Percentiles rank a stretch among this genome's conserved stretches.
phyloP scores from a whole-genome alignment of 2,329 filamentous ascomycete genomes.

The Triangularia verruculosa region DNA sequence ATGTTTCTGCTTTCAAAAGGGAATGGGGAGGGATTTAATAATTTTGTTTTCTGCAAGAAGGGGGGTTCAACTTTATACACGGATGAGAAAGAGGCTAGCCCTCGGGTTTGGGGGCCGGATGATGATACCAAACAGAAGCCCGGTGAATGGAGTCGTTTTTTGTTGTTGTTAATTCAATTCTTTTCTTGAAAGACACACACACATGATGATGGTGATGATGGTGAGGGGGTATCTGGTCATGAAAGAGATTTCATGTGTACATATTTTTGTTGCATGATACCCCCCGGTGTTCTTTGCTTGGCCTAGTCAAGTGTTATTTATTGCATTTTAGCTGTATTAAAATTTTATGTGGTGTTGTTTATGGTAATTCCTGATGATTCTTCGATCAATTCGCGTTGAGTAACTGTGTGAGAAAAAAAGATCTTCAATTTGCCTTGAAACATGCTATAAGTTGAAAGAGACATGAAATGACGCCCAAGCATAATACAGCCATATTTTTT shows the following conservation, averaged over 20 bases:
- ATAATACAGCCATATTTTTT: not conserved
- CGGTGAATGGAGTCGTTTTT: not conserved
- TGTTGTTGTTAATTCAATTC: not conserved
- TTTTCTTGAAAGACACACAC: not conserved
- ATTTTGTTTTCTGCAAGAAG: not conserved
- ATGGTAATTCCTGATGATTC: too few relatives aligned
- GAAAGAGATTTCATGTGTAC: not conserved
- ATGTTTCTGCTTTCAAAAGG: not conserved
- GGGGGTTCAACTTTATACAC: not conserved
- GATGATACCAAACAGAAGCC: not conserved
- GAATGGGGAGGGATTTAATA: not conserved
- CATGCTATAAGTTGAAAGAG: not conserved
- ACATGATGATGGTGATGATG: not conserved
- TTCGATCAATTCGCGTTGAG: too few relatives aligned
- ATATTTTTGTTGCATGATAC: slow-evolving; percentile 6
- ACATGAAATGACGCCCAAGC: not conserved
- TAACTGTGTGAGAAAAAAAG: too few relatives aligned
- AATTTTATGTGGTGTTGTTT: slow-evolving; percentile 1
- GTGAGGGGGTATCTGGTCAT: not conserved
- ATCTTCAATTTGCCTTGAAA: too few relatives aligned
- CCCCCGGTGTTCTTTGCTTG: not conserved
- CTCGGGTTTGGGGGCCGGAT: not conserved
- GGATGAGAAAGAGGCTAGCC: not conserved
- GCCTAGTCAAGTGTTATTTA: not conserved
- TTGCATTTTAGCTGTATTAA: slow-evolving; percentile 4